Conservation (phyloP, 2,329 filamentous ascomycete species). For the Tolypocladium tropicale region DNA sequence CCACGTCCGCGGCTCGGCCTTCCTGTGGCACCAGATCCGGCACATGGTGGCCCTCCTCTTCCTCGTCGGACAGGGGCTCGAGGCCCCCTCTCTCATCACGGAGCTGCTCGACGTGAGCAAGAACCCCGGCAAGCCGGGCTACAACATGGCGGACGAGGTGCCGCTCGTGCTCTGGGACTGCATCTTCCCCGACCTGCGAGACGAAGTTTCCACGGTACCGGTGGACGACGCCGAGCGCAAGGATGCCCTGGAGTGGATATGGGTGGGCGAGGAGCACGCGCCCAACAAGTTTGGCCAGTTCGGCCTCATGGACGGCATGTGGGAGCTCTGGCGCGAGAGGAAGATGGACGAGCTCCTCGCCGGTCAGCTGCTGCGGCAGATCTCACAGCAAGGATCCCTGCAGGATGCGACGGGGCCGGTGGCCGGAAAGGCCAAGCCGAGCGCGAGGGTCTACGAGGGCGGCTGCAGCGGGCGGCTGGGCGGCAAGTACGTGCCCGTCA, state of each 20-base stretch:
- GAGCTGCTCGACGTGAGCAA: conserved; percentile 62
- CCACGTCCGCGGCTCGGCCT: conserved; percentile 79
- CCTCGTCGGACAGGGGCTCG: conserved; percentile 79
- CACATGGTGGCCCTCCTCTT: conserved; percentile 93
- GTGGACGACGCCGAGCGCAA: conserved; percentile 13
- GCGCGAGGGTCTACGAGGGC: conserved; percentile 39
- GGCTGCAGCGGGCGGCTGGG: conserved; percentile 38
- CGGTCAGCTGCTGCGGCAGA: conserved; percentile 58
- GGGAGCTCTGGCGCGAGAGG: conserved; percentile 70
- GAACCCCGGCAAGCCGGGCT: conserved; percentile 69
- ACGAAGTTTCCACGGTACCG: background rate
- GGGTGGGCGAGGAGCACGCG: conserved; percentile 56
- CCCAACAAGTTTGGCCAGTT: conserved; percentile 52
- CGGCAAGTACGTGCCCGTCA: conserved; percentile 45
- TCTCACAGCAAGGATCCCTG: conserved; percentile 28
- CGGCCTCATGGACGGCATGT: conserved; percentile 64
- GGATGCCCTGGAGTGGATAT: conserved; percentile 67
- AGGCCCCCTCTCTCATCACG: conserved; percentile 61
- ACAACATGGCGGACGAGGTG: conserved; percentile 82
- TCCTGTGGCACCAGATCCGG: conserved; percentile 96
- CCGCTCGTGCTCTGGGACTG: conserved; percentile 96
- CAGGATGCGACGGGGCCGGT: conserved; percentile 26
- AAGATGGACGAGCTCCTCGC: conserved; percentile 89
- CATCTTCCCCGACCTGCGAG: conserved; percentile 55
- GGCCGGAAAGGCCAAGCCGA: conserved; percentile 18